Evolutionary conservation across 2,329 filamentous ascomycete species (phyloP).

Genomic region (Ophiostoma triangulosporum): DNA sequence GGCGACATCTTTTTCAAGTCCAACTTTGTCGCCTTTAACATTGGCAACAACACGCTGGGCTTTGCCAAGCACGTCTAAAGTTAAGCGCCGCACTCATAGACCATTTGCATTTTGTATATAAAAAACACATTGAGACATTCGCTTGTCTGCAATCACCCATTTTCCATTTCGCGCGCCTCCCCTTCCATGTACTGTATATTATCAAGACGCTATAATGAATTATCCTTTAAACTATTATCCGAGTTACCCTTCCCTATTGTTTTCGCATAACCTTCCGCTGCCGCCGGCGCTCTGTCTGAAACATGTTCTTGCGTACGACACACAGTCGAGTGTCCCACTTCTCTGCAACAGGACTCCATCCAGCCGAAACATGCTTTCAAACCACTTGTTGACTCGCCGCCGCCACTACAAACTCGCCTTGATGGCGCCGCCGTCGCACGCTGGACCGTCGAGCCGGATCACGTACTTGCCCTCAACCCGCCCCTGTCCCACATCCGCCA

Average conservation of each 20-base stretch:
- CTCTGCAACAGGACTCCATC: neutral
- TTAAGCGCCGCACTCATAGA: neutral
- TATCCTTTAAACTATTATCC: neutral
- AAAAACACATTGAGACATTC: neutral
- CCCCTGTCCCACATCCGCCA: conserved; percentile 10
- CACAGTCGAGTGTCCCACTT: neutral
- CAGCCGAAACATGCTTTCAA: neutral
- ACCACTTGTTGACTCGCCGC: neutral
- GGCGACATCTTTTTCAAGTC: conserved; percentile 50
- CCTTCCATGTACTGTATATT: neutral
- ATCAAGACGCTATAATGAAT: neutral
- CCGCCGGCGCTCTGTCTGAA: no score
- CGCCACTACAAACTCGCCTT: neutral
- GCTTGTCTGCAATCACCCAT: neutral
- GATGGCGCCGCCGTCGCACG: neutral
- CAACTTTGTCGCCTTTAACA: conserved; percentile 44
- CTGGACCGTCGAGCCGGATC: conserved; percentile 11
- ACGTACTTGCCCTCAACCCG: conserved; percentile 15
- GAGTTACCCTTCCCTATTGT: no score
- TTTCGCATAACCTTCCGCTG: no score
- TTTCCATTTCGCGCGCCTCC: neutral
- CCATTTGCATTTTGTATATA: neutral
- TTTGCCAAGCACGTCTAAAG: conserved; percentile 32
- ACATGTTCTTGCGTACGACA: neutral
- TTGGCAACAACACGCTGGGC: conserved; percentile 39